These are phyloP conservation scores for Mycena rosella DNA, from an alignment of 768 basidiomycete species.

Conservation along the genomic window DNA sequence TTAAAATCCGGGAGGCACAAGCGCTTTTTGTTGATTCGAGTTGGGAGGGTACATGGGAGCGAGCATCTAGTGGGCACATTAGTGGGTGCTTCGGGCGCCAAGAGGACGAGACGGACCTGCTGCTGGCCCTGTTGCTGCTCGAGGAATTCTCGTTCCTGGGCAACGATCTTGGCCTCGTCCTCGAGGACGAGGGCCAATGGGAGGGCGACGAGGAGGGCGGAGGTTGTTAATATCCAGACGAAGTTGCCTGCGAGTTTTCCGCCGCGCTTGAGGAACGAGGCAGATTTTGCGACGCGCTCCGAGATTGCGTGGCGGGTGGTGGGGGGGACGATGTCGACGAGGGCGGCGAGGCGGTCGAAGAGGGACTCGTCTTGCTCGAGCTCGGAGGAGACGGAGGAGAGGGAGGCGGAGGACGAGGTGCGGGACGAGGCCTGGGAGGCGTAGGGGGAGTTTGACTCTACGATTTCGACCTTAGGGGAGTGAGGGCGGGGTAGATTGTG, in stretches of 20 bases:
- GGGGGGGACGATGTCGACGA: constrained; percentile 97
- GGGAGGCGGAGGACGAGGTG: constrained; percentile 77
- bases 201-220: constrained; percentile 92
- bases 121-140: constrained; percentile 95
- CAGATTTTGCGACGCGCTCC: constrained; percentile 69
- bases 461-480: constrained; percentile 76
- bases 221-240: constrained; percentile 96
- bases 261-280: constrained; percentile 73
- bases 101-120: constrained; percentile 67
- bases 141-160: constrained; percentile 94
- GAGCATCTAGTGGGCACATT: constrained; percentile 71
- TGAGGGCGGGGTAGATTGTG: background rate
- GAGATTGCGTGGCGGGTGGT: constrained; percentile 84
- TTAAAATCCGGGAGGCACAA: constrained; percentile 80
- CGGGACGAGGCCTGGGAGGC: constrained; percentile 80
- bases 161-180: constrained; percentile 94
- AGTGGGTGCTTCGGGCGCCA: constrained; percentile 13
- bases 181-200: constrained; percentile 94
- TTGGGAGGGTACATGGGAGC: constrained; percentile 68
- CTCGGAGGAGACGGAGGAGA: constrained; percentile 85
- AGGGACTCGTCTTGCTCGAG: constrained; percentile 82
- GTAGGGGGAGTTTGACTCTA: constrained; percentile 88
- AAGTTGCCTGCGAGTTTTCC: constrained; percentile 86
- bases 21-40: constrained; percentile 62
- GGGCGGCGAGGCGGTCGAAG: constrained; percentile 88